Evolutionary conservation across 148 eudicot species (phyloP).

Genomic region (Gaultheria prostrata): DNA sequence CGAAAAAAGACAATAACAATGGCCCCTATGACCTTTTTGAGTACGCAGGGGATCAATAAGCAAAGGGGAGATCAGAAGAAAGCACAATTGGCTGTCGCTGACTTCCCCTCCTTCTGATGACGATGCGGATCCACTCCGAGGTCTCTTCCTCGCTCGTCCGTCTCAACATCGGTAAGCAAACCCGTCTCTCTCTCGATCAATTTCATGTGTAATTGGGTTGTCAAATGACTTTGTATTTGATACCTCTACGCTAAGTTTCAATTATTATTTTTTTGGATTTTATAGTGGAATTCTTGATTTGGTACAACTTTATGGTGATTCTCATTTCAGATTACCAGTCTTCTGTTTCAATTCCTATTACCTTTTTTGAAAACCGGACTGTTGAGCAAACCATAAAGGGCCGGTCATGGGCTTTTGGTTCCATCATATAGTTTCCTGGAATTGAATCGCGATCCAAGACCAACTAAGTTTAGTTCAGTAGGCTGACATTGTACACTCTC

Average conservation of each 20-base stretch:
- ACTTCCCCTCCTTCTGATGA: neutral
- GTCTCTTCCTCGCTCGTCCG: constrained; percentile 44
- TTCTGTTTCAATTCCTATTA: neutral
- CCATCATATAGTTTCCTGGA: too few relatives aligned
- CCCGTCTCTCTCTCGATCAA: neutral
- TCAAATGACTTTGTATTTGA: neutral
- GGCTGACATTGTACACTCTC: too few relatives aligned
- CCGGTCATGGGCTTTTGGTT: too few relatives aligned
- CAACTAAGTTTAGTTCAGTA: too few relatives aligned
- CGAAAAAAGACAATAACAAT: too few relatives aligned
- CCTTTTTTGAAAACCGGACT: too few relatives aligned
- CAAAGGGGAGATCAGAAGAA: neutral
- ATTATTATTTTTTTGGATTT: neutral
- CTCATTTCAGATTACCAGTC: neutral
- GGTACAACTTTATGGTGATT: neutral
- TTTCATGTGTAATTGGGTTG: too few relatives aligned
- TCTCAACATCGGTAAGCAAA: constrained; percentile 60
- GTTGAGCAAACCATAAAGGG: too few relatives aligned
- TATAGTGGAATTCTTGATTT: neutral
- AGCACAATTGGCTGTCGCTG: neutral
- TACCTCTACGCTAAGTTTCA: neutral
- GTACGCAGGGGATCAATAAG: neutral
- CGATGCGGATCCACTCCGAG: constrained; percentile 31
- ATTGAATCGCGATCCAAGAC: too few relatives aligned
- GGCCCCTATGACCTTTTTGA: neutral